Percentiles rank a stretch among this genome's conserved stretches.
phyloP scores from a whole-genome alignment of 2,329 filamentous ascomycete species.

The Diaporthe batatas region DNA sequence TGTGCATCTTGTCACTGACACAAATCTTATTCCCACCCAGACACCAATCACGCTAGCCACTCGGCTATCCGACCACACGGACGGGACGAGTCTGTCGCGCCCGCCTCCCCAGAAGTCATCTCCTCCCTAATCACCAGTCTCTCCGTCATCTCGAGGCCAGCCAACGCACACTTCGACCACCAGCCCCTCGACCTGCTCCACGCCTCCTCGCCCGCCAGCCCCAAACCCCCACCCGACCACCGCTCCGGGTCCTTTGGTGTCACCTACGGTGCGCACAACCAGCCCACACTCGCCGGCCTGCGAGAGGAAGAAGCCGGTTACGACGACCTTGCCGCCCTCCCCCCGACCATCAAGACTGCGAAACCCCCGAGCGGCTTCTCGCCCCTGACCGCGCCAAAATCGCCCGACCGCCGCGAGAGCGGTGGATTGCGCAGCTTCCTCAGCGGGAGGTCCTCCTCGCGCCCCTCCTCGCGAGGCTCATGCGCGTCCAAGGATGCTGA shows the following conservation, averaged over 20 bases:
- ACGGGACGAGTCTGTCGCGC: conserved; percentile 49
- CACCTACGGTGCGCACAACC: conserved; percentile 77
- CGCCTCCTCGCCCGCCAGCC: conserved; percentile 42
- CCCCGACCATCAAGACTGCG: conserved; percentile 84
- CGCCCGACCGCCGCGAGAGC: conserved; percentile 58
- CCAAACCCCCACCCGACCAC: conserved; percentile 51
- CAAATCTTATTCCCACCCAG: conserved; percentile 38
- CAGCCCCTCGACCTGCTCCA: conserved; percentile 60
- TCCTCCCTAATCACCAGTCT: conserved; percentile 78
- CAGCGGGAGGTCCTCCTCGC: conserved; percentile 61
- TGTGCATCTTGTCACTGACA: conserved; percentile 35
- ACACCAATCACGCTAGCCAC: conserved; percentile 38
- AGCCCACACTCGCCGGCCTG: conserved; percentile 63
- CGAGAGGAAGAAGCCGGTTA: conserved; percentile 63
- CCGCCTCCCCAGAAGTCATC: conserved; percentile 77
- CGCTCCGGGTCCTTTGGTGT: conserved; percentile 73
- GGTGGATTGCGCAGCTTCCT: conserved; percentile 71
- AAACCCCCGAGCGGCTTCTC: conserved; percentile 85
- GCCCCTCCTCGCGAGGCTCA: conserved; percentile 72
- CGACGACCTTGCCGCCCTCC: conserved; percentile 71
- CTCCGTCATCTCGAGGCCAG: conserved; percentile 76
- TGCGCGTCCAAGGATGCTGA: conserved; percentile 69
- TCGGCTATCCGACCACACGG: conserved; percentile 29
- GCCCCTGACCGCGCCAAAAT: conserved; percentile 74
- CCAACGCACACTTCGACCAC: conserved; percentile 79